These are phyloP conservation scores for Coccomyxa sp. DNA, from an alignment of 139 green algal genomes.

Conservation along the genomic window DNA sequence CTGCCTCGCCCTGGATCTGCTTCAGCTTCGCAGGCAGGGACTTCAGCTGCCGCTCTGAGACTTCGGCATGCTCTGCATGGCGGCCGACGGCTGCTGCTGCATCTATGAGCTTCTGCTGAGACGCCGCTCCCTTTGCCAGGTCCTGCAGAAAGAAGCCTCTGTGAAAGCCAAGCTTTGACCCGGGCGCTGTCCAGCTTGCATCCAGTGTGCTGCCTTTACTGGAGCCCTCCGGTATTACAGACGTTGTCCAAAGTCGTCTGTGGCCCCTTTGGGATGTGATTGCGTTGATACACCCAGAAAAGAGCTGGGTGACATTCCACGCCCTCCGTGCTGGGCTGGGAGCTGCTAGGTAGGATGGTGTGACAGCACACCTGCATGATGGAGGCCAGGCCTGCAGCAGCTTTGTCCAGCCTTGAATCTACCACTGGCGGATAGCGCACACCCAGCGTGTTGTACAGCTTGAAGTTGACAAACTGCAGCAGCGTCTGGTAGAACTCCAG, in stretches of 20 bases:
- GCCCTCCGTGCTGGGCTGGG: neutral
- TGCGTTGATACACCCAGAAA: neutral
- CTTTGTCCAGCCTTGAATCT: slow-evolving; percentile 71
- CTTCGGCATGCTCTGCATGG: too few relatives aligned
- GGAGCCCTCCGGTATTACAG: too few relatives aligned
- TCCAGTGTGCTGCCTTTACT: too few relatives aligned
- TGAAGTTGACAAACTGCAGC: slow-evolving; percentile 94
- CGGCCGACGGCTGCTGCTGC: too few relatives aligned
- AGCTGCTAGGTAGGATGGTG: too few relatives aligned
- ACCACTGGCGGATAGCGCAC: slow-evolving; percentile 86
- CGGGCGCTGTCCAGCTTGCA: too few relatives aligned
- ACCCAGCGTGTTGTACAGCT: slow-evolving; percentile 89
- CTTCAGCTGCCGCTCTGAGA: neutral
- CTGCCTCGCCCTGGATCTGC: neutral
- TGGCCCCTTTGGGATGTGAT: neutral
- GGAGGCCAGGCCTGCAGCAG: slow-evolving; percentile 62
- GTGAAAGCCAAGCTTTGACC: too few relatives aligned
- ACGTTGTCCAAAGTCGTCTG: neutral
- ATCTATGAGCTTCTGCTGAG: too few relatives aligned
- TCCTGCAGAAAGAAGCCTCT: neutral
- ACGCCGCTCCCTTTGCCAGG: neutral
- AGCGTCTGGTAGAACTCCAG: slow-evolving; percentile 96
- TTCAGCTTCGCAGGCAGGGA: neutral
- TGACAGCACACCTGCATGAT: slow-evolving; percentile 68
- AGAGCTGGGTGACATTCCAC: neutral